phyloP scores from a whole-genome alignment of 805 yeast genomes.

The Saccharomyces eubayanus region DNA sequence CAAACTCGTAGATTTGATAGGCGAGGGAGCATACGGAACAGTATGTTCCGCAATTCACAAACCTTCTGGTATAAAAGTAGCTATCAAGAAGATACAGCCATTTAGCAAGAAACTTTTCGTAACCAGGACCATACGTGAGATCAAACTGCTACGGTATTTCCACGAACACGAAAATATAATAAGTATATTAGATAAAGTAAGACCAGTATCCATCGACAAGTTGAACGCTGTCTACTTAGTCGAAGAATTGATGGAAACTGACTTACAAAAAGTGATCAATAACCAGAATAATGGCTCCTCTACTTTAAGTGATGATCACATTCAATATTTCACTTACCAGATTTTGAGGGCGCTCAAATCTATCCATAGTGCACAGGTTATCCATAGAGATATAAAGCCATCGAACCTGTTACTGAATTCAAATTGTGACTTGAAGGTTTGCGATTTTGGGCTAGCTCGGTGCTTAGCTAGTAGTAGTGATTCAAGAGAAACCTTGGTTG shows the following conservation, averaged over 20 bases:
- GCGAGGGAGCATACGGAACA: constrained; percentile 78
- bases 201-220: constrained; percentile 47
- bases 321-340: constrained; percentile 64
- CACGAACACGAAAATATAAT: constrained; percentile 66
- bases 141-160: constrained; percentile 56
- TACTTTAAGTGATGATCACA: constrained; percentile 53
- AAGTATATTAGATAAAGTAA: constrained; percentile 55
- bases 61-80: constrained; percentile 55
- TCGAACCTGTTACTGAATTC: constrained; percentile 59
- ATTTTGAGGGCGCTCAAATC: constrained; percentile 60
- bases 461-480: constrained; percentile 34
- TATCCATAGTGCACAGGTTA: constrained; percentile 63
- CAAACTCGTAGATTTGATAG: constrained; percentile 51
- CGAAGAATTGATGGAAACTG: constrained; percentile 74
- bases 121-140: constrained; percentile 61
- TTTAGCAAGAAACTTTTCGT: constrained; percentile 59
- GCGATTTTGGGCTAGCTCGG: constrained; percentile 73
- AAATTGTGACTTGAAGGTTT: constrained; percentile 65
- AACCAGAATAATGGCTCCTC: constrained; percentile 34
- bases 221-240: constrained; percentile 68
- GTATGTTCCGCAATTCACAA: constrained; percentile 63
- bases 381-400: constrained; percentile 73
- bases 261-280: constrained; percentile 53
- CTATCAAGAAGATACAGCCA: constrained; percentile 71
- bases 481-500: constrained; percentile 40